Percentiles rank a stretch among this genome's conserved stretches.
Evolutionary conservation across 192 early-diverging fungal species (phyloP).

Genomic region (Mortierella alpina): DNA sequence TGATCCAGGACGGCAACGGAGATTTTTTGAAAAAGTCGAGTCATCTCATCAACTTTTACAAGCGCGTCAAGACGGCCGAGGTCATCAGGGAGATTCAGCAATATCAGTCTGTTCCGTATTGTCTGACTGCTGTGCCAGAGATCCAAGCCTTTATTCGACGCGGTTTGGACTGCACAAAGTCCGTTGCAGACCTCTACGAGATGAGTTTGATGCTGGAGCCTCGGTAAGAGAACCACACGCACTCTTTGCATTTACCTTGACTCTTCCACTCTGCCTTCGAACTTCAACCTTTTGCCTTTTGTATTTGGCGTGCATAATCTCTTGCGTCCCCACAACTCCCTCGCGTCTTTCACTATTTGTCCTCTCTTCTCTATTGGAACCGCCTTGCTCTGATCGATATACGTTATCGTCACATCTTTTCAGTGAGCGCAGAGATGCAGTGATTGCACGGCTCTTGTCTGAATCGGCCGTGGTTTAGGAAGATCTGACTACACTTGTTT

Average conservation of each 20-base stretch:
- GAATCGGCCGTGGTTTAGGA: constrained; percentile 80
- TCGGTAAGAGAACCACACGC: constrained; percentile 59
- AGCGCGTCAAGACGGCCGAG: constrained; percentile 89
- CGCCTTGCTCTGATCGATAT: neutral
- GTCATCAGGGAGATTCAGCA: constrained; percentile 94
- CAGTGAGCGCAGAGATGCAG: constrained; percentile 83
- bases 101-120: constrained; percentile 90
- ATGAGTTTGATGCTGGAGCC: constrained; percentile 88
- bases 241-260: neutral
- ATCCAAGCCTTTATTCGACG: constrained; percentile 84
- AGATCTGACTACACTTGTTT: neutral
- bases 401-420: neutral
- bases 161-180: constrained; percentile 74
- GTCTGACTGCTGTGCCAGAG: constrained; percentile 83
- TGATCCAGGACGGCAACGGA: constrained; percentile 94
- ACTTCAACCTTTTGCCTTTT: constrained; percentile 1
- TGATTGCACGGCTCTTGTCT: constrained; percentile 75
- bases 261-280: neutral
- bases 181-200: constrained; percentile 83
- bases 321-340: too few species aligned
- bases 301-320: neutral
- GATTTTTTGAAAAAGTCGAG: constrained; percentile 73
- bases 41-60: constrained; percentile 92
- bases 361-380: neutral
- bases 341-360: neutral